Base-by-base conservation (phyloP, 2,329 filamentous ascomycete species). In the Cladosporium austrohemisphaericum region DNA sequence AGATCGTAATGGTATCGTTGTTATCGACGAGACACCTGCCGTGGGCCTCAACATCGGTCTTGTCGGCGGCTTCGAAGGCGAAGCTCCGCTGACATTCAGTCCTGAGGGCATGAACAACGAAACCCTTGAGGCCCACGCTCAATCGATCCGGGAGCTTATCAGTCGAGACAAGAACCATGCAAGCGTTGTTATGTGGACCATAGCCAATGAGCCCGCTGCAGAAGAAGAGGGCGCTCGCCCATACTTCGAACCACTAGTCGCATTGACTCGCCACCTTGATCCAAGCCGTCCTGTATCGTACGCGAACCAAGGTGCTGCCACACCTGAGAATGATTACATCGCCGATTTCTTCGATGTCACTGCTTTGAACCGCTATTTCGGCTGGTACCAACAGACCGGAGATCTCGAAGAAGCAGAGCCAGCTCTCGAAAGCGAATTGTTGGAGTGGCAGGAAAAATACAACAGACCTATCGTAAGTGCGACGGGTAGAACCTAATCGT, bases 141-240 rank as follows among this genome's bases (percentile, higher is more conserved):
- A 41, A 4, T 14, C 26, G 2, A 49, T 49, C 20, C 46, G 28
- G 2, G 46, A 49, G 11, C 36, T 49, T 13, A 28, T 49, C 20
- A 14, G 23, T n/a, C 46, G 46, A 11, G 46, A 49, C 26, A 49
- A 49, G 11, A 49, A 49, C 28, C 46, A 49, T 19, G 36, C 46
- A 7, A 33, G 36, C 11, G 14, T 49, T 9, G 46, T 49, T 14
- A 22, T 49, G 23, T 49, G 46, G 46, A 10, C 25, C 6, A 41
- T 49, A 1, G 26, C 38, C 26, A 49, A 49, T 19, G 46, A 49
- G 37, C 37, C 46, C 4, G 36, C 46, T 8, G 37, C 46, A 5
- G 19, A 41, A 11, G 46, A 49, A 41, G 38, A 41, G 20, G 46
- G 46, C 8, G 36, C 46, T 11, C 46, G 37, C 5, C 36, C 28